Evolutionary conservation across 345 rosid genomes (phyloP), one percentile per base, ranked within the genome.

Genomic region (Geranium brycei): DNA sequence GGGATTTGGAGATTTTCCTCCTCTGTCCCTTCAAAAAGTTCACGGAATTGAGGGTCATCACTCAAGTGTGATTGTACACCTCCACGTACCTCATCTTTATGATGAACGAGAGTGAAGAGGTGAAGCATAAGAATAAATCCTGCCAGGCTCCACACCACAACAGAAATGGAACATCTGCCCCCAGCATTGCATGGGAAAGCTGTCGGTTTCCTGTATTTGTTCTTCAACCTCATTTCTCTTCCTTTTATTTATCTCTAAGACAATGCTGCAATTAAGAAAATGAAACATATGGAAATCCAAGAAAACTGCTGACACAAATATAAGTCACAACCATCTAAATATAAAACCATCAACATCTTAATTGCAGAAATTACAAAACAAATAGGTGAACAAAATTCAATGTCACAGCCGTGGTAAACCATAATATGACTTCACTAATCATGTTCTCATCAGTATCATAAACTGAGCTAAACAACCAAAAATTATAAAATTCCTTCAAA

Each of bases 1-100:
- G 96, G 96, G 60, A 92, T 76, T 69, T 77, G 87, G 61, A 89
- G 68, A 19, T 57, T 79, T 73, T 89, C 97, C 74, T 89, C 83
- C 71, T 92, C 95, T 58, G 87, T 91, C 62, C 77, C 87, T 62
- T 79, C 82, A 31, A 47, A 47, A 47, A 92, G 93, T 66, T 87
- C 89, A 31, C 71, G 90, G 53, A 82, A 66, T 30, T 77, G 41
- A 31, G 74, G 80, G 64, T 72, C 85, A 57, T 75, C 84, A 64
- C 74, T 71, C 38, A 38, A 60, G 51, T 58, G 81, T 66, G 81
- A 74, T 71, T 70, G 83, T 31, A 77, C 69, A 40, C 76, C 74
- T 67, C 74, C 75, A 68, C 55, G 68, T 19, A 61, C 74, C 57
- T 70, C 69, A 69, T 75, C 81, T 69, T 63, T 78, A 61, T 75